phyloP scores from a whole-genome alignment of 2,329 filamentous ascomycete genomes.

The Stagonosporopsis rhizophila region DNA sequence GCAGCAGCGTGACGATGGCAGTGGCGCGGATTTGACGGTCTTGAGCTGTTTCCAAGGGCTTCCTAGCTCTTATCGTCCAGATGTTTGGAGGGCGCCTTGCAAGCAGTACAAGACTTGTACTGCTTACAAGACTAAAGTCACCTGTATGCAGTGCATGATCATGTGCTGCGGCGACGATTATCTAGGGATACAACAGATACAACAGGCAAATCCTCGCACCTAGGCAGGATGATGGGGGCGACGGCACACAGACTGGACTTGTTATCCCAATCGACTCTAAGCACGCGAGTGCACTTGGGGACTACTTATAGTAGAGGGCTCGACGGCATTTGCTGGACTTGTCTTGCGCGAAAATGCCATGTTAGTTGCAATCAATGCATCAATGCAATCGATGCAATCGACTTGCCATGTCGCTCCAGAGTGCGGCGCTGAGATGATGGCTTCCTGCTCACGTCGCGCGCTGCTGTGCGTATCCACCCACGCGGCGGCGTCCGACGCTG shows the following conservation, averaged over 20 bases:
- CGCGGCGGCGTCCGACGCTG: slow-evolving; percentile 12
- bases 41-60: neutral
- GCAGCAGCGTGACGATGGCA: neutral
- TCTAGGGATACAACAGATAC: no score
- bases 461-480: slow-evolving; percentile 1
- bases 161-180: no score
- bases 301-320: neutral
- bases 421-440: no score
- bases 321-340: no score
- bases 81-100: neutral
- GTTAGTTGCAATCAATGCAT: no score
- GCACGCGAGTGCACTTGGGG: neutral
- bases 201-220: no score
- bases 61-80: neutral
- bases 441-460: neutral
- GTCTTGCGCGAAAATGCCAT: no score
- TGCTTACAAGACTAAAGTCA: no score
- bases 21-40: neutral
- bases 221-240: no score
- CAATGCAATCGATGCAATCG: no score
- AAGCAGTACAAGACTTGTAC: neutral
- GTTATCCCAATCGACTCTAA: slow-evolving; percentile 2
- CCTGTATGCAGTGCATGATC: neutral
- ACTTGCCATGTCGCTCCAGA: no score
- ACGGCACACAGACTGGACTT: neutral